Conservation (phyloP, 768 basidiomycete species). For the Rhodotorula paludigena region DNA sequence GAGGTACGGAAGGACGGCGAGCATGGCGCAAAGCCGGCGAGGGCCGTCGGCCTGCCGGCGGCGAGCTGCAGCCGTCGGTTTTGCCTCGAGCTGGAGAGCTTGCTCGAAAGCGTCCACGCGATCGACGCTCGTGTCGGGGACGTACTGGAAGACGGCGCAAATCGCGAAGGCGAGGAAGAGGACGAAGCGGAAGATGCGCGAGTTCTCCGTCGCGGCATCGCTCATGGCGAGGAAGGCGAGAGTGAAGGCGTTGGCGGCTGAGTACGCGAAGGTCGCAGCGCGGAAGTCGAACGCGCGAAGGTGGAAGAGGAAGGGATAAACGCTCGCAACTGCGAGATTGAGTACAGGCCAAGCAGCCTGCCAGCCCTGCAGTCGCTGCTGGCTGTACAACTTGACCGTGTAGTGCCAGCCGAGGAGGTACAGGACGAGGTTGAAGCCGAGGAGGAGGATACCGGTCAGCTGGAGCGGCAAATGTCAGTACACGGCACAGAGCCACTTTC, state of each 20-base stretch:
- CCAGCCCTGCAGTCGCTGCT: neutral
- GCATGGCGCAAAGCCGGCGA: neutral
- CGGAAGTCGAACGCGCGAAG: neutral
- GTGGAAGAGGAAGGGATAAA: neutral
- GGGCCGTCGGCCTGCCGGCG: too few relatives aligned
- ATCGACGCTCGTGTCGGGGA: neutral
- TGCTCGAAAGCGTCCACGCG: neutral
- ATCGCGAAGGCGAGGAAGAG: neutral
- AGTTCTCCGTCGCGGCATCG: neutral
- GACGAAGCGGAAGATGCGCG: neutral
- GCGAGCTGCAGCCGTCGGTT: neutral
- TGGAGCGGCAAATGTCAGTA: too few relatives aligned
- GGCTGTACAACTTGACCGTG: neutral
- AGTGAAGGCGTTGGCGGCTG: neutral
- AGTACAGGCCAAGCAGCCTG: neutral
- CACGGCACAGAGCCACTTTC: too few relatives aligned
- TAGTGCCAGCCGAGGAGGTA: neutral
- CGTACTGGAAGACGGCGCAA: neutral
- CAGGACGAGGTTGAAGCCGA: neutral
- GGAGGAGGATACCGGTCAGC: neutral
- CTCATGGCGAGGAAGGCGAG: neutral
- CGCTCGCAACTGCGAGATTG: neutral
- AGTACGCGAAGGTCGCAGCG: neutral
- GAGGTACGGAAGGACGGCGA: neutral
- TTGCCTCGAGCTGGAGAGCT: too few relatives aligned